Percentiles rank a stretch among this genome's conserved stretches.
These are phyloP conservation scores for Boehmeria nivea DNA, from an alignment of 306 rosid genomes.

Conservation along the genomic window DNA sequence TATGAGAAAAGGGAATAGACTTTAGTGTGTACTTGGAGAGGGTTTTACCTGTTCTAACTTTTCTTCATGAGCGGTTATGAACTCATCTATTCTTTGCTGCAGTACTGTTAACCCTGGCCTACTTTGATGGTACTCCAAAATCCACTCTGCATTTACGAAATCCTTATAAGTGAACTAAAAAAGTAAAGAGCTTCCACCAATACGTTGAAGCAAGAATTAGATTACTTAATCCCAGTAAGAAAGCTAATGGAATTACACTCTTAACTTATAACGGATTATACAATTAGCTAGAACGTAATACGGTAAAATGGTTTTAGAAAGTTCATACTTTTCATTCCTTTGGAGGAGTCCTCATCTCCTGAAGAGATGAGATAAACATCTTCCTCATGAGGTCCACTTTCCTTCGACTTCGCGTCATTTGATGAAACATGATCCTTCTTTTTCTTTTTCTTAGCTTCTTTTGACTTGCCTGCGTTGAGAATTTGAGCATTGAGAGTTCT, in stretches of 20 bases:
- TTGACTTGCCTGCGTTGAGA: constrained; percentile 25
- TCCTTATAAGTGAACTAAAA: constrained; percentile 22
- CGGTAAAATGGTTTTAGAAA: not conserved
- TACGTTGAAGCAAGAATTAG: not conserved
- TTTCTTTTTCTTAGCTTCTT: constrained; percentile 32
- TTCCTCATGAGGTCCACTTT: constrained; percentile 11
- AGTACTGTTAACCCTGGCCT: constrained; percentile 64
- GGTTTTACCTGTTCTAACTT: constrained; percentile 56
- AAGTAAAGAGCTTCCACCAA: not conserved
- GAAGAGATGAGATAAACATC: constrained; percentile 34
- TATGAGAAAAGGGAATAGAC: not conserved
- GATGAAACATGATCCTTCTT: constrained; percentile 22
- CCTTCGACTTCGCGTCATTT: constrained; percentile 6
- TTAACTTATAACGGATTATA: not conserved
- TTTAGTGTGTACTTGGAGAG: not conserved
- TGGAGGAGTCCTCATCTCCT: constrained; percentile 36
- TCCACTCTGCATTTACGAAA: constrained; percentile 66
- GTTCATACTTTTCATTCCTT: constrained; percentile 46
- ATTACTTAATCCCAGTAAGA: not conserved
- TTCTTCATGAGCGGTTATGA: constrained; percentile 57
- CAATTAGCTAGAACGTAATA: not conserved
- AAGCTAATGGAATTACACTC: not conserved
- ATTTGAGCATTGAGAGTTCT: constrained; percentile 4
- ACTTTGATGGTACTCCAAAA: constrained; percentile 52
- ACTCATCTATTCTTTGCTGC: constrained; percentile 66